A percentile compares a stretch with the other conserved stretches of the same genome.
phyloP scores from a whole-genome alignment of 2,329 filamentous ascomycete species.

The Chrysoporthe cubensis region DNA sequence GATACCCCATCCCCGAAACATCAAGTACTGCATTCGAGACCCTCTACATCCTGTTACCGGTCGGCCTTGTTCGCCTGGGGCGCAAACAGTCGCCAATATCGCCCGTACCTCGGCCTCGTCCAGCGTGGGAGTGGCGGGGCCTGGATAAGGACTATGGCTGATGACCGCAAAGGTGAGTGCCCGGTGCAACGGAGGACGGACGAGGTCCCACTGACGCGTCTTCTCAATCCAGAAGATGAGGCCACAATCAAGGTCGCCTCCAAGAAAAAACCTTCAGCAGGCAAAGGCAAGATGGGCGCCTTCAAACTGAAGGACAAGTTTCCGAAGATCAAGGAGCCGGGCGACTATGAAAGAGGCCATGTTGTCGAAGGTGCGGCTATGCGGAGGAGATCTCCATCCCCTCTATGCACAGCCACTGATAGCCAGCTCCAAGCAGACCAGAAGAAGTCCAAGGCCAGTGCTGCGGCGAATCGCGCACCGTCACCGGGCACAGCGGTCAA shows the following conservation, averaged over 20 bases:
- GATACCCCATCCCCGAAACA: neutral
- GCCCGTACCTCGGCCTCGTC: neutral
- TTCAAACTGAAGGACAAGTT: slow-evolving; percentile 66
- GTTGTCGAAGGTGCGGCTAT: slow-evolving; percentile 60
- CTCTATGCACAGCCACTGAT: slow-evolving; percentile 10
- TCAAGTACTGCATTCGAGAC: neutral
- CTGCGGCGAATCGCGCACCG: slow-evolving; percentile 46
- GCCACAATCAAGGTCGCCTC: slow-evolving; percentile 66
- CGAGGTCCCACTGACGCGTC: slow-evolving; percentile 12
- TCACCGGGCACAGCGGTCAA: slow-evolving; percentile 62
- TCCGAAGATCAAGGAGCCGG: slow-evolving; percentile 67
- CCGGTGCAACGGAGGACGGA: slow-evolving; percentile 1
- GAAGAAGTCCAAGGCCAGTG: slow-evolving; percentile 55
- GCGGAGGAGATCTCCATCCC: neutral
- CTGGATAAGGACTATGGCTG: slow-evolving; percentile 23
- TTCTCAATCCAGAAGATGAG: slow-evolving; percentile 50
- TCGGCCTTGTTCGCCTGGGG: neutral
- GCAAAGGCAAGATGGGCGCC: slow-evolving; percentile 49
- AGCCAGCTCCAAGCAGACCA: slow-evolving; percentile 45
- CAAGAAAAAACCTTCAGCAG: slow-evolving; percentile 48
- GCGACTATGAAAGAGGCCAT: slow-evolving; percentile 73
- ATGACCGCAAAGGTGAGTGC: slow-evolving; percentile 29
- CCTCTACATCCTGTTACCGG: neutral
- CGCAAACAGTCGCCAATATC: neutral
- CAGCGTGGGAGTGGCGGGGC: slow-evolving; percentile 14